These are phyloP conservation scores for Leptosphaerulina australis DNA, from an alignment of 2,329 filamentous ascomycete species.

Conservation along the genomic window DNA sequence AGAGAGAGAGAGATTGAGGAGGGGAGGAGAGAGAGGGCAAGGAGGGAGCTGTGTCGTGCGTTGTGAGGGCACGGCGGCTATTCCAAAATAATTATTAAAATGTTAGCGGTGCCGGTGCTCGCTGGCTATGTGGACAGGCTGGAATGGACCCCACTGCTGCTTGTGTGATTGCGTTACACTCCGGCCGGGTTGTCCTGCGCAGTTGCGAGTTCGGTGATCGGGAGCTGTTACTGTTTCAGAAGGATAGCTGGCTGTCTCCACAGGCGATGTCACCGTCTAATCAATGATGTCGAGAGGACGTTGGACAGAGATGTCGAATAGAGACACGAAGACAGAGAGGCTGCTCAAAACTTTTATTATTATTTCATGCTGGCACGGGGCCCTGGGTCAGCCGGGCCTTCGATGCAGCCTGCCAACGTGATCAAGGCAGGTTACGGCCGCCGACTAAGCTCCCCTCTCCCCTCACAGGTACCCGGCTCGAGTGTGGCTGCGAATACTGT, in stretches of 20 bases:
- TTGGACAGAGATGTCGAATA: neutral
- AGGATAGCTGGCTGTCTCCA: too few relatives aligned
- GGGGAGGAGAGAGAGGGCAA: neutral
- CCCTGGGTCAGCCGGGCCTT: constrained; percentile 13
- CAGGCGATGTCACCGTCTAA: constrained; percentile 12
- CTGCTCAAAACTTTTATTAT: constrained; percentile 11
- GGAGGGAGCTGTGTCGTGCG: neutral
- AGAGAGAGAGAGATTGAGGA: neutral
- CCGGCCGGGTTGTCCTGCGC: constrained; percentile 29
- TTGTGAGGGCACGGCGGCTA: constrained; percentile 14
- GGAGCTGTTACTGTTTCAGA: constrained; percentile 13
- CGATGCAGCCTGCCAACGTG: constrained; percentile 25
- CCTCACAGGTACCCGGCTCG: constrained; percentile 25
- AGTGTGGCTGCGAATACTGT: constrained; percentile 23
- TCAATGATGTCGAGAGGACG: neutral
- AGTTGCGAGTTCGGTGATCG: neutral
- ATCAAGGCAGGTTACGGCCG: constrained; percentile 13
- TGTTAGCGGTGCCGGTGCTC: constrained; percentile 18
- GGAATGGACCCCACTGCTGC: constrained; percentile 35
- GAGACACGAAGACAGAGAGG: neutral
- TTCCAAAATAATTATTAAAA: constrained; percentile 24
- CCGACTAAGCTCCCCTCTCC: neutral
- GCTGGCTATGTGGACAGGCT: constrained; percentile 32
- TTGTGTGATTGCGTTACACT: constrained; percentile 13
- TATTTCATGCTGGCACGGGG: constrained; percentile 8